Evolutionary conservation across 345 rosid genomes (phyloP).

Genomic region (Melaleuca alternifolia): DNA sequence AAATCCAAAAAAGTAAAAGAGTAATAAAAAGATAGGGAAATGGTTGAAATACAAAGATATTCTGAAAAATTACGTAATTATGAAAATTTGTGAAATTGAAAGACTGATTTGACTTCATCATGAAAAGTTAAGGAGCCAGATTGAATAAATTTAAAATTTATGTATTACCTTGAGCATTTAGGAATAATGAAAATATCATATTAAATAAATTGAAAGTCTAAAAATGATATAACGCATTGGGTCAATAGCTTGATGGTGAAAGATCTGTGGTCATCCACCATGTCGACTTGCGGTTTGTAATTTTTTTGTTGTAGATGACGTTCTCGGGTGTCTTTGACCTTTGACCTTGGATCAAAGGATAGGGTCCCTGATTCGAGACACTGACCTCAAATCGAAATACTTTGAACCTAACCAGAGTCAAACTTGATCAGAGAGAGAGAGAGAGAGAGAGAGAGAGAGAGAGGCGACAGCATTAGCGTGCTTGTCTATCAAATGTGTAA

Average conservation of each 20-base stretch:
- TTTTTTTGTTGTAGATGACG: not conserved
- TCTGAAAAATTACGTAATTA: not conserved
- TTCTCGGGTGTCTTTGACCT: not conserved
- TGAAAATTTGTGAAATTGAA: not conserved
- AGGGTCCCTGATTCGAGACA: not conserved
- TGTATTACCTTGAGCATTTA: not conserved
- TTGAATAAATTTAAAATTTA: not conserved
- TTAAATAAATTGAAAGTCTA: not conserved
- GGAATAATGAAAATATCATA: not conserved
- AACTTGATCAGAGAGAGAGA: too few species aligned
- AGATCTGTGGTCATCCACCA: not conserved
- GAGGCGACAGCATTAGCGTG: too few species aligned
- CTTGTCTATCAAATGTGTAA: too few species aligned
- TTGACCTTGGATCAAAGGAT: not conserved
- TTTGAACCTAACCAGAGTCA: not conserved
- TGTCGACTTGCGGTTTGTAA: not conserved
- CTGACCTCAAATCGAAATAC: not conserved
- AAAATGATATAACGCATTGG: not conserved
- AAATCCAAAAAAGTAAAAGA: too few species aligned
- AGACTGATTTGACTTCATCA: not conserved
- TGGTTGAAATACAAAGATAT: too few species aligned
- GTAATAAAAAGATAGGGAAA: too few species aligned
- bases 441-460: too few species aligned
- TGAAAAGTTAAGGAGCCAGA: not conserved
- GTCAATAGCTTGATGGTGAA: not conserved